phyloP scores from a whole-genome alignment of 164 flowering plant genomes.

The Chloranthus sessilifolius region DNA sequence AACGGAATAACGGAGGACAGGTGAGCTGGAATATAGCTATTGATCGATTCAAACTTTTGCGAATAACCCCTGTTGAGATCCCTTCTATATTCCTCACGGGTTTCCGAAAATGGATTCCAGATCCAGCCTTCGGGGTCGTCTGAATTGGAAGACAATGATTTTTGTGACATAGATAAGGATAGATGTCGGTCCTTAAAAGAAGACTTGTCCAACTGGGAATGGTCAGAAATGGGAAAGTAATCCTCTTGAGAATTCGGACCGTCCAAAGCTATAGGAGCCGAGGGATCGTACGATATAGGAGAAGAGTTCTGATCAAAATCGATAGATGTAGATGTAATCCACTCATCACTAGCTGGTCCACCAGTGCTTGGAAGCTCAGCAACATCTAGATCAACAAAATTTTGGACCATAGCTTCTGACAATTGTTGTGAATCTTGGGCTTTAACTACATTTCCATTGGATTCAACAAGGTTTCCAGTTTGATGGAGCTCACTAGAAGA shows the following conservation, averaged over 20 bases:
- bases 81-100: slow-evolving; percentile 34
- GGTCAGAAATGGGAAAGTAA: slow-evolving; percentile 3
- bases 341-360: too few relatives aligned
- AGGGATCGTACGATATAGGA: not conserved
- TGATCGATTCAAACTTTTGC: slow-evolving; percentile 41
- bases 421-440: slow-evolving; percentile 7
- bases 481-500: slow-evolving; percentile 5
- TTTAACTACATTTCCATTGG: slow-evolving; percentile 12
- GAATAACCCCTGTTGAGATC: slow-evolving; percentile 42
- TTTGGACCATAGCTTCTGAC: not conserved
- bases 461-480: slow-evolving; percentile 1
- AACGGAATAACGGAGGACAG: slow-evolving; percentile 37
- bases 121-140: slow-evolving; percentile 42
- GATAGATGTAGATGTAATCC: too few relatives aligned
- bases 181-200: not conserved
- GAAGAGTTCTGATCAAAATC: slow-evolving; percentile 8
- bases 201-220: slow-evolving; percentile 18
- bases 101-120: slow-evolving; percentile 68
- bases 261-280: slow-evolving; percentile 9
- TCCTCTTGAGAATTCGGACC: slow-evolving; percentile 12
- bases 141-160: slow-evolving; percentile 15
- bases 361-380: too few relatives aligned
- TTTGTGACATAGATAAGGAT: not conserved
- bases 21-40: slow-evolving; percentile 23
- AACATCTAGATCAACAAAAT: slow-evolving; percentile 8